Evolutionary conservation across 768 basidiomycete genomes (phyloP).

Genomic region (Agaricus blazei): DNA sequence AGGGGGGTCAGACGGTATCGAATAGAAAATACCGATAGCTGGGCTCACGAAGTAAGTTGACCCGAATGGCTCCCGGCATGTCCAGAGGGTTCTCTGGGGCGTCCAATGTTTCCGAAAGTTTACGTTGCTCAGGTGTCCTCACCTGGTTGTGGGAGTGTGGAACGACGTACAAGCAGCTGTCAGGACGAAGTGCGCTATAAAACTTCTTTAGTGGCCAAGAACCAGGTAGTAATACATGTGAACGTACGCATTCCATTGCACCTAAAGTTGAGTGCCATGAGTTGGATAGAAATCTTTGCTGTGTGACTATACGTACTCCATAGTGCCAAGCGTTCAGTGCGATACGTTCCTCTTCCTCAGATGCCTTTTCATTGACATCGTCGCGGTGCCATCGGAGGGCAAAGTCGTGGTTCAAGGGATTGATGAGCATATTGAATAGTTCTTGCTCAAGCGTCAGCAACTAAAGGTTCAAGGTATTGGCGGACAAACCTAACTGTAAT

Average conservation of each 20-base stretch:
- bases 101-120: slow-evolving; percentile 42
- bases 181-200: slow-evolving; percentile 58
- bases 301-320: slow-evolving; percentile 42
- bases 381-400: slow-evolving; percentile 80
- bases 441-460: slow-evolving; percentile 33
- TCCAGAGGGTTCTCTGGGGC: slow-evolving; percentile 53
- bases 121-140: slow-evolving; percentile 53
- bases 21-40: slow-evolving; percentile 1
- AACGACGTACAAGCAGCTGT: slow-evolving; percentile 66
- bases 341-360: slow-evolving; percentile 50
- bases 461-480: neutral
- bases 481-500: slow-evolving; percentile 65
- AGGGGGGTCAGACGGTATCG: neutral
- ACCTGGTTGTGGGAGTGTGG: slow-evolving; percentile 60
- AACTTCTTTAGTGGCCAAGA: neutral
- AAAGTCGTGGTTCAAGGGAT: slow-evolving; percentile 59
- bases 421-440: slow-evolving; percentile 71
- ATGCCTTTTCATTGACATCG: slow-evolving; percentile 57
- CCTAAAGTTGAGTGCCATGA: slow-evolving; percentile 27
- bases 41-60: slow-evolving; percentile 47
- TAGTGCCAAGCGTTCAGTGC: slow-evolving; percentile 58
- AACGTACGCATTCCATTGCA: slow-evolving; percentile 80
- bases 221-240: neutral
- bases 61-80: slow-evolving; percentile 65
- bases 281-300: neutral